Evolutionary conservation across 345 rosid species (phyloP).

Genomic region (Moricandia arvensis): DNA sequence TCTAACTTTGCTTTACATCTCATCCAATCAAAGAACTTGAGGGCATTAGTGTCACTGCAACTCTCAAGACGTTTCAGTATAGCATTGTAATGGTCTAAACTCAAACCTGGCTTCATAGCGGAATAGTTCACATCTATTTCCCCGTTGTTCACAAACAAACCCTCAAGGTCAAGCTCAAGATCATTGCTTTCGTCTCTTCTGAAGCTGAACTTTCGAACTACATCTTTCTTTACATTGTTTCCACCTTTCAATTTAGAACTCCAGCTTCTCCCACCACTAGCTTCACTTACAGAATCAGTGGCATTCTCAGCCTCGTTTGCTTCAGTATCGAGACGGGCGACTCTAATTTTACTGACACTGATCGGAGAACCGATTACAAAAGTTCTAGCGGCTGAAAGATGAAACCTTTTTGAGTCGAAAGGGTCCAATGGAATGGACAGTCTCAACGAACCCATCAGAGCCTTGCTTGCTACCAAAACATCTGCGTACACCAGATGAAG

Average conservation of each 20-base stretch:
- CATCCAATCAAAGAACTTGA: slow-evolving; percentile 85
- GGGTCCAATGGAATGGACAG: slow-evolving; percentile 46
- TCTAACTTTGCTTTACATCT: slow-evolving; percentile 58
- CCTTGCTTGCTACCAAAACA: neutral
- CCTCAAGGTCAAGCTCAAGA: slow-evolving; percentile 31
- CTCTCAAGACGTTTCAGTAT: slow-evolving; percentile 71
- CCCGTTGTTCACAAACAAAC: slow-evolving; percentile 40
- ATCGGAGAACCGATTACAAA: slow-evolving; percentile 36
- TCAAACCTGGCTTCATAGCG: slow-evolving; percentile 42
- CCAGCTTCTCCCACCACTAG: slow-evolving; percentile 26
- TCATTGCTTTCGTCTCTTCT: slow-evolving; percentile 38
- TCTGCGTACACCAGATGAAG: neutral
- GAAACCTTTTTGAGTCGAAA: slow-evolving; percentile 54
- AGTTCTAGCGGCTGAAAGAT: slow-evolving; percentile 38
- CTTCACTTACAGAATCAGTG: slow-evolving; percentile 20
- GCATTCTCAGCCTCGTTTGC: slow-evolving; percentile 32
- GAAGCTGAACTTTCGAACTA: slow-evolving; percentile 35
- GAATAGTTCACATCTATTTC: slow-evolving; percentile 60
- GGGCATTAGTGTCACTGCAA: slow-evolving; percentile 50
- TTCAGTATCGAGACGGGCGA: slow-evolving; percentile 43
- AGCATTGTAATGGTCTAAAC: slow-evolving; percentile 55
- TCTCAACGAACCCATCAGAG: slow-evolving; percentile 57
- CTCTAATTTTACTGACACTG: slow-evolving; percentile 43
- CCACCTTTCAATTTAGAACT: slow-evolving; percentile 25
- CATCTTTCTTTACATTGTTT: slow-evolving; percentile 27